Percentiles rank a stretch among this genome's conserved stretches.
Evolutionary conservation across 2,329 filamentous ascomycete genomes (phyloP).

Genomic region (Cladosporium sp.): DNA sequence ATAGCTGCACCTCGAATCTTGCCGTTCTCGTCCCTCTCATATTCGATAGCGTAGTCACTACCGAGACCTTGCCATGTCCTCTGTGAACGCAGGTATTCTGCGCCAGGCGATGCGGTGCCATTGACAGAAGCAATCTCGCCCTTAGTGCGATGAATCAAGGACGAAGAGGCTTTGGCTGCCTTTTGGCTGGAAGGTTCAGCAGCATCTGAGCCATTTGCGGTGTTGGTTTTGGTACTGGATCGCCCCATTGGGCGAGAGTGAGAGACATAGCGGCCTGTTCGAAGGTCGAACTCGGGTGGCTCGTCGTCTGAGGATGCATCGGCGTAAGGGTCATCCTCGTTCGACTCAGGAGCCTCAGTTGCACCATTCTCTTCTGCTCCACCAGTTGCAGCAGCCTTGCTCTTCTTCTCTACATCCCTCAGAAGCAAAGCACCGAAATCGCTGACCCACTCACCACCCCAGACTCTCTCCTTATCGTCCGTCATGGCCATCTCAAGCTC

Average conservation of each 20-base stretch:
- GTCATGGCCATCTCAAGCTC: slow-evolving; percentile 77
- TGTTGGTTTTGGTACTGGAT: neutral
- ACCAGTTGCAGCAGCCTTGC: slow-evolving; percentile 26
- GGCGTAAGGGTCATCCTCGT: slow-evolving; percentile 55
- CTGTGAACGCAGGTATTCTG: slow-evolving; percentile 76
- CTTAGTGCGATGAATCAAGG: slow-evolving; percentile 61
- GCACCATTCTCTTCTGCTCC: slow-evolving; percentile 22
- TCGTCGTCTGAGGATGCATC: slow-evolving; percentile 42
- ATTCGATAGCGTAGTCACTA: slow-evolving; percentile 68
- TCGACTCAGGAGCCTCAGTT: slow-evolving; percentile 38
- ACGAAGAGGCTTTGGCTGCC: slow-evolving; percentile 32
- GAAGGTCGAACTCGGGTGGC: slow-evolving; percentile 85
- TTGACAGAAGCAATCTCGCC: slow-evolving; percentile 77
- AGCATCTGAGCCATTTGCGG: slow-evolving; percentile 22
- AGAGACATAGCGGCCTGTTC: slow-evolving; percentile 78
- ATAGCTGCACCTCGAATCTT: slow-evolving; percentile 58
- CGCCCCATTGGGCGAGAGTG: slow-evolving; percentile 68
- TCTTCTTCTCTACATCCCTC: slow-evolving; percentile 19
- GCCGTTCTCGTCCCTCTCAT: slow-evolving; percentile 54
- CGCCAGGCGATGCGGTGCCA: slow-evolving; percentile 83
- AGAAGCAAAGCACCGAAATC: slow-evolving; percentile 71
- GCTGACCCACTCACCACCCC: slow-evolving; percentile 85
- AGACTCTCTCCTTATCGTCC: slow-evolving; percentile 70
- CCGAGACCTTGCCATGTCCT: slow-evolving; percentile 90
- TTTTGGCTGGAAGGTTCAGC: neutral